These are phyloP conservation scores for Abortiporus biennis DNA, from an alignment of 1,284 basidiomycete genomes.

Conservation along the genomic window DNA sequence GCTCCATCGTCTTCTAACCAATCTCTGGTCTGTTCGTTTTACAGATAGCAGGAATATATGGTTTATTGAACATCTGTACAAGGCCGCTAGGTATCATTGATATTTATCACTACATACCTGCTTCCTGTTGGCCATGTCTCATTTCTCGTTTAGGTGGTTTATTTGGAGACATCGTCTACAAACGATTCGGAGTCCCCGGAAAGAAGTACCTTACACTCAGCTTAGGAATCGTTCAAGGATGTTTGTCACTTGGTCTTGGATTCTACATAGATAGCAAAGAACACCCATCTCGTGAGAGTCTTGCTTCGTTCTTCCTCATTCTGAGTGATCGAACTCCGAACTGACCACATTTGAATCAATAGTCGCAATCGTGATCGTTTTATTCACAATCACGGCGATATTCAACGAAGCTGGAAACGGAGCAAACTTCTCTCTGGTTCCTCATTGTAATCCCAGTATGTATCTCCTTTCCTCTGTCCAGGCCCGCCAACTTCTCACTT, in stretches of 20 bases:
- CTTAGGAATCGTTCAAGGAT: slow-evolving; percentile 41
- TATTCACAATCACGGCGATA: slow-evolving; percentile 29
- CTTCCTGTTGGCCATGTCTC: neutral
- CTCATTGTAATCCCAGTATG: slow-evolving; percentile 44
- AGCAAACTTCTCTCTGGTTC: slow-evolving; percentile 47
- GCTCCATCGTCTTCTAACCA: too few relatives aligned
- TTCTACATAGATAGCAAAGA: slow-evolving; percentile 35
- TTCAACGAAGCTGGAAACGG: slow-evolving; percentile 47
- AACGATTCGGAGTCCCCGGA: slow-evolving; percentile 35
- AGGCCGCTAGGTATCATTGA: slow-evolving; percentile 31
- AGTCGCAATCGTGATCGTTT: slow-evolving; percentile 23
- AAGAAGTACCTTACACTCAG: slow-evolving; percentile 48
- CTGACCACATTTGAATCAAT: neutral
- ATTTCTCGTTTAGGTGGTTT: slow-evolving; percentile 35
- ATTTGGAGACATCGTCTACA: slow-evolving; percentile 44
- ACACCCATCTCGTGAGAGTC: slow-evolving; percentile 18
- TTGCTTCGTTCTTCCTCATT: neutral
- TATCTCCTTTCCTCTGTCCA: slow-evolving; percentile 8
- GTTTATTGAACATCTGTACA: slow-evolving; percentile 48
- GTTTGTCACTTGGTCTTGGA: slow-evolving; percentile 39
- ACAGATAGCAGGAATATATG: slow-evolving; percentile 36
- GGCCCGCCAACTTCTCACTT: neutral
- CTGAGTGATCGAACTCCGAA: neutral
- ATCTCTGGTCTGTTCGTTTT: too few relatives aligned
- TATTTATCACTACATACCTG: neutral